Conservation (phyloP, 2,329 filamentous ascomycete genomes). For the Macroventuria anomochaeta region DNA sequence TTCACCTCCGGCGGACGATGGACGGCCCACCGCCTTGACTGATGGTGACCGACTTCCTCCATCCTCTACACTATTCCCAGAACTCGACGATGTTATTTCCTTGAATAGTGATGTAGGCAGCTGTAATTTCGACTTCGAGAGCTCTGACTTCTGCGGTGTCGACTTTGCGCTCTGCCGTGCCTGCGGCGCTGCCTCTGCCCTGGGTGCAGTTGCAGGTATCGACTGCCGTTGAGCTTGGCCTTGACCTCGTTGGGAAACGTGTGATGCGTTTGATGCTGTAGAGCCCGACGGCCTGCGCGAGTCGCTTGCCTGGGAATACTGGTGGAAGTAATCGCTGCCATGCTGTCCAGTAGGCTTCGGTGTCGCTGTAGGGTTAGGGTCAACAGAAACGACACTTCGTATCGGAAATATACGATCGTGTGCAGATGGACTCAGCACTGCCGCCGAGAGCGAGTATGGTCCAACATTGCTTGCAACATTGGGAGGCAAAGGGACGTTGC, state of each 20-base stretch:
- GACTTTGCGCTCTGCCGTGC: conserved; percentile 1
- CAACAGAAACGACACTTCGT: conserved; percentile 76
- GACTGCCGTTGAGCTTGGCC: conserved; percentile 10
- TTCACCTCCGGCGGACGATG: conserved; percentile 32
- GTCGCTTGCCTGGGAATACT: conserved; percentile 34
- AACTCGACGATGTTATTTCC: conserved; percentile 37
- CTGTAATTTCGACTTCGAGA: conserved; percentile 19
- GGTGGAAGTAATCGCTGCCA: conserved; percentile 48
- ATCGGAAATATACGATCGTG: conserved; percentile 79
- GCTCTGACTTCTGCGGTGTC: conserved; percentile 3
- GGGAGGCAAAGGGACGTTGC: conserved; percentile 11
- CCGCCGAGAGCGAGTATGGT: conserved; percentile 25
- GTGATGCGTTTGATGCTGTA: conserved; percentile 38
- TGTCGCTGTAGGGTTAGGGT: conserved; percentile 56
- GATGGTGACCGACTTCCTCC: conserved; percentile 33
- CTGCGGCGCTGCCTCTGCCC: conserved; percentile 15
- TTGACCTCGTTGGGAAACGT: conserved; percentile 28
- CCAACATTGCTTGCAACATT: conserved; percentile 12
- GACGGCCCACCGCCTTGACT: conserved; percentile 23
- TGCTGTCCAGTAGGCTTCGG: conserved; percentile 24
- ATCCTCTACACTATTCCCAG: conserved; percentile 31
- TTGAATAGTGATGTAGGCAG: conserved; percentile 46
- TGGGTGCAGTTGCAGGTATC: conserved; percentile 1
- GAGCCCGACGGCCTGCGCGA: conserved; percentile 37
- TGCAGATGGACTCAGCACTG: conserved; percentile 49